These are phyloP conservation scores for Lentinus tigrinus DNA, from an alignment of 768 basidiomycete species.

Conservation along the genomic window DNA sequence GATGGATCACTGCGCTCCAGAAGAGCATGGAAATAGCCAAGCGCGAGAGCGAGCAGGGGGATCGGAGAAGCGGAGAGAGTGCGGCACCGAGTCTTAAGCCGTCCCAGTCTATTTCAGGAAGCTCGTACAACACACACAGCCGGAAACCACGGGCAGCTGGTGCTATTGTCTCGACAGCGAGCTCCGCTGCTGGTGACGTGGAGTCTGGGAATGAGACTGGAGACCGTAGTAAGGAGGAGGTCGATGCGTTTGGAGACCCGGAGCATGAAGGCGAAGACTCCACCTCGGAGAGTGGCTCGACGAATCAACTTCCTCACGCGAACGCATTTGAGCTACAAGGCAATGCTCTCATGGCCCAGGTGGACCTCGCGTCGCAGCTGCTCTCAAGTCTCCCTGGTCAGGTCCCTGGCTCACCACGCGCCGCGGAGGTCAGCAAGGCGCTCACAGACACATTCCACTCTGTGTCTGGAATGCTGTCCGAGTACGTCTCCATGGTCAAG, in stretches of 20 bases:
- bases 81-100: conserved; percentile 33
- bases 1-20: conserved; percentile 80
- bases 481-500: conserved; percentile 66
- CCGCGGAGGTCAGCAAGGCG: conserved; percentile 22
- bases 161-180: conserved; percentile 10
- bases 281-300: conserved; percentile 42
- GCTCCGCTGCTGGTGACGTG: conserved; percentile 28
- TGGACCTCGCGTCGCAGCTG: conserved; percentile 73
- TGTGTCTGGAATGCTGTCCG: conserved; percentile 58
- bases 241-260: conserved; percentile 26
- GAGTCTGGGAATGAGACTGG: conserved; percentile 11
- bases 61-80: conserved; percentile 48
- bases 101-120: conserved; percentile 9
- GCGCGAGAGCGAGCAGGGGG: conserved; percentile 32
- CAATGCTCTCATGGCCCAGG: conserved; percentile 68
- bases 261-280: conserved; percentile 42
- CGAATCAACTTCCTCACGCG: conserved; percentile 47
- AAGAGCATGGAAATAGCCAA: conserved; percentile 73
- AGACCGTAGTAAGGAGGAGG: conserved; percentile 20
- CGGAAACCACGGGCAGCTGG: conserved; percentile 6
- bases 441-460: conserved; percentile 48
- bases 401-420: conserved; percentile 18
- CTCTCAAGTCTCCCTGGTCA: conserved; percentile 45
- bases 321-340: conserved; percentile 62
- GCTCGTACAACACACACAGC: conserved; percentile 1